These are phyloP conservation scores for Cymbopogon flexuosus DNA, from an alignment of 202 grass and related monocot species.

Conservation along the genomic window DNA sequence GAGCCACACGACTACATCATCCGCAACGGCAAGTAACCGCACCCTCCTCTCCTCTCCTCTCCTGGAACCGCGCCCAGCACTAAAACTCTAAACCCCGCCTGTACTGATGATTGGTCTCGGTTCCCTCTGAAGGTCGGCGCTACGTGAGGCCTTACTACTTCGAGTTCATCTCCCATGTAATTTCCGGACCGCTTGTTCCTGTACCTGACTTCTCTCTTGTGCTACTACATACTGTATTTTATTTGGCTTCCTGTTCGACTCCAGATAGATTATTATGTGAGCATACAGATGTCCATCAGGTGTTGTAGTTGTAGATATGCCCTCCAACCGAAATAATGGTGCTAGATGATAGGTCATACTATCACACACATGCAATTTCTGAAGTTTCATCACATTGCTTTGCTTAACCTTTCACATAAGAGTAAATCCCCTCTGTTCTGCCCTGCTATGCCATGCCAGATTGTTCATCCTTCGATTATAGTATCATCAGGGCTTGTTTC, in stretches of 20 bases:
- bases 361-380: not conserved
- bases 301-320: not conserved
- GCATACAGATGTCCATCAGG: not conserved
- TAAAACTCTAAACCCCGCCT: conserved; percentile 8
- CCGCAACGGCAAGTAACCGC: conserved; percentile 53
- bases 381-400: not conserved
- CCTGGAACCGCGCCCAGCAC: not conserved
- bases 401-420: not conserved
- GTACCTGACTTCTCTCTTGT: not conserved
- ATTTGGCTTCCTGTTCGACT: not conserved
- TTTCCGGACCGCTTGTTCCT: not conserved
- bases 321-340: not conserved
- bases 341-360: not conserved
- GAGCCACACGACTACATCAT: conserved; percentile 79
- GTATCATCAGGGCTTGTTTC: not conserved
- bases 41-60: not conserved
- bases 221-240: not conserved
- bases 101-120: not conserved
- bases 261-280: not conserved
- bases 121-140: conserved; percentile 54
- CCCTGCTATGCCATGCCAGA: not conserved
- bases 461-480: not conserved
- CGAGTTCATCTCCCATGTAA: conserved; percentile 94
- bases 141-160: conserved; percentile 96
- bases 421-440: not conserved